Conservation (phyloP, 23 red algal species). For the Agarophyton chilense region DNA sequence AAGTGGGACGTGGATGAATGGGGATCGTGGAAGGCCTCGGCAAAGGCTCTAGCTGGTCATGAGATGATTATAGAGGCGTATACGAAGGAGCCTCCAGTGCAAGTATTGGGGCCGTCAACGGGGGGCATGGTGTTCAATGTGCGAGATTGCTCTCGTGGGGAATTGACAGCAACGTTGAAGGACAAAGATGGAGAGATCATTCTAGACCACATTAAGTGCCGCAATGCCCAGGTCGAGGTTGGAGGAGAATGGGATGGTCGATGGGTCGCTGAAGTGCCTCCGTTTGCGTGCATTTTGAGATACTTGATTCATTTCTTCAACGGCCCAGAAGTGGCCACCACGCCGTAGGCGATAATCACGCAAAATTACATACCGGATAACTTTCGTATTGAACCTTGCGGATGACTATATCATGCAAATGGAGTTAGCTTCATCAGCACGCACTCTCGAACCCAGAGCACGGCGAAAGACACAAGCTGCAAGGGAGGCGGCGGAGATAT, state of each 20-base stretch:
- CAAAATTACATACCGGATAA: no score
- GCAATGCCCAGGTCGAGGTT: slow-evolving; percentile 59
- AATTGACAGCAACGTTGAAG: slow-evolving; percentile 6
- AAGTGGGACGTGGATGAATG: slow-evolving; percentile 58
- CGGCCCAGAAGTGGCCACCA: slow-evolving; percentile 20
- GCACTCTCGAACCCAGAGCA: no score
- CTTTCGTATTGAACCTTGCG: no score
- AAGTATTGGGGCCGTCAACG: slow-evolving; percentile 46
- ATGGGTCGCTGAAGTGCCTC: slow-evolving; percentile 26
- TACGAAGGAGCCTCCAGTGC: slow-evolving; percentile 16
- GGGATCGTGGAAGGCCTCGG: slow-evolving; percentile 56
- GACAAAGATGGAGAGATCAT: neutral
- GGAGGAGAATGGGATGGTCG: slow-evolving; percentile 55
- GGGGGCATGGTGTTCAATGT: slow-evolving; percentile 63
- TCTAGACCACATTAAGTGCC: slow-evolving; percentile 9
- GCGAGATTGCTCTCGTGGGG: slow-evolving; percentile 36
- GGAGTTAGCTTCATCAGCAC: no score
- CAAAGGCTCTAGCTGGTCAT: slow-evolving; percentile 16
- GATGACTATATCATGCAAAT: no score
- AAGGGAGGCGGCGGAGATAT: no score
- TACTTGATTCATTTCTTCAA: slow-evolving; percentile 34
- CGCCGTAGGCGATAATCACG: neutral
- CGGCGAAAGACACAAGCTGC: no score
- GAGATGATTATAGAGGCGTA: slow-evolving; percentile 17
- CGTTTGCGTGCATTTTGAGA: slow-evolving; percentile 2